Percentiles rank a stretch among this genome's conserved stretches.
phyloP scores from a whole-genome alignment of 2,329 filamentous ascomycete genomes.

The Rachicladosporium sp. region DNA sequence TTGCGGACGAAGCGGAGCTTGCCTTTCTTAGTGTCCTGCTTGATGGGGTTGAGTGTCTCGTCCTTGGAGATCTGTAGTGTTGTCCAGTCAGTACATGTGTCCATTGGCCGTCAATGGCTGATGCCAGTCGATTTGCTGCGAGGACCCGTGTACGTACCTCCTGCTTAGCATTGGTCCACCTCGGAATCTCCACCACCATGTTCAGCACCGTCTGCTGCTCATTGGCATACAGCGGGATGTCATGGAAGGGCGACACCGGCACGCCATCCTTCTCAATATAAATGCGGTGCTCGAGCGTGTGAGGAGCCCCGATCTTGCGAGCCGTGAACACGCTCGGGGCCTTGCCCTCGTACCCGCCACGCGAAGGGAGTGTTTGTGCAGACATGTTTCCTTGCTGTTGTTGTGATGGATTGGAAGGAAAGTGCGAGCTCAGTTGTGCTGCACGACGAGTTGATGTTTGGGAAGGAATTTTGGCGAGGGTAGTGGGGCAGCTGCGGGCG shows the following conservation, averaged over 20 bases:
- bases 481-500: conserved; percentile 12
- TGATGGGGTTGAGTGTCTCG: conserved; percentile 95
- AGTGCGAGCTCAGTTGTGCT: conserved; percentile 13
- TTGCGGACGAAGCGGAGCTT: conserved; percentile 98
- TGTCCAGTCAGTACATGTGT: neutral
- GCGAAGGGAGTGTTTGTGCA: conserved; percentile 10
- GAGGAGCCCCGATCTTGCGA: conserved; percentile 77
- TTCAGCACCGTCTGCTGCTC: conserved; percentile 90
- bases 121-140: neutral
- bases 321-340: conserved; percentile 53
- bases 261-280: conserved; percentile 97
- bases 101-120: neutral
- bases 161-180: conserved; percentile 99
- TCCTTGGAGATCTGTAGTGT: conserved; percentile 86
- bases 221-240: conserved; percentile 96
- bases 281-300: conserved; percentile 94
- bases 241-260: conserved; percentile 91
- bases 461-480: conserved; percentile 15
- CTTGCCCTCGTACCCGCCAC: conserved; percentile 27
- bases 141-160: conserved; percentile 54
- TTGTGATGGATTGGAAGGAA: conserved; percentile 11
- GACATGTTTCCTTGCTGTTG: conserved; percentile 4
- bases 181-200: conserved; percentile 98
- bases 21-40: conserved; percentile 99
- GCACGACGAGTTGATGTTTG: conserved; percentile 10